These are phyloP conservation scores for Kodamaea ohmeri DNA, from an alignment of 1,139 yeast species.

Conservation along the genomic window DNA sequence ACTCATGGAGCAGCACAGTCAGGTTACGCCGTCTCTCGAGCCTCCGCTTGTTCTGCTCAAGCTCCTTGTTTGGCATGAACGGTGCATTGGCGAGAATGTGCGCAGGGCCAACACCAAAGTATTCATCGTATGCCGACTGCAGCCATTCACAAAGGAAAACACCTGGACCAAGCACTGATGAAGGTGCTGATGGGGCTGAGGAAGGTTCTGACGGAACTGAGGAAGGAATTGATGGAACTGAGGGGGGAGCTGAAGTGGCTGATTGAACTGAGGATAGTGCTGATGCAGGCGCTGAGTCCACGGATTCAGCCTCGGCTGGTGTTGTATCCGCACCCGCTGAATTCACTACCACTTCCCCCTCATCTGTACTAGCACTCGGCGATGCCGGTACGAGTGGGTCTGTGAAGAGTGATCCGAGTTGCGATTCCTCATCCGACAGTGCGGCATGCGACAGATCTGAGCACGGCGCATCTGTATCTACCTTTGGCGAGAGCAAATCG, in stretches of 20 bases:
- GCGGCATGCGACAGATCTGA: not conserved
- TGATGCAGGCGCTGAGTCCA: too few species aligned
- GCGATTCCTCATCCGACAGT: conserved; percentile 18
- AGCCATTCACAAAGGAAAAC: conserved; percentile 77
- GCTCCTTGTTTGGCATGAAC: conserved; percentile 49
- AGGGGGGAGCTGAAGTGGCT: not conserved
- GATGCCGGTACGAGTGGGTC: conserved; percentile 9
- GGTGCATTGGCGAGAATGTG: conserved; percentile 35
- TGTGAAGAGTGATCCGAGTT: conserved; percentile 26
- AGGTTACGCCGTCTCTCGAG: conserved; percentile 42
- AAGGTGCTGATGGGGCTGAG: not conserved
- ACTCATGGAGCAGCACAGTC: conserved; percentile 67
- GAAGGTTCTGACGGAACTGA: not conserved
- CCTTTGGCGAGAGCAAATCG: not conserved
- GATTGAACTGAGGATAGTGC: too few species aligned
- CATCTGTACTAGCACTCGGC: not conserved
- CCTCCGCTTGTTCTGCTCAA: conserved; percentile 44
- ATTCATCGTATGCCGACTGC: conserved; percentile 41
- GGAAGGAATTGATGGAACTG: not conserved
- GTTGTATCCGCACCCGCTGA: too few species aligned
- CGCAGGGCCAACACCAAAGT: conserved; percentile 49
- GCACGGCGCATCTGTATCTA: not conserved
- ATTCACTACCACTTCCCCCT: too few species aligned
- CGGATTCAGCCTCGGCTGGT: too few species aligned
- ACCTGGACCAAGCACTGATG: conserved; percentile 2